Evolutionary conservation across 1,284 basidiomycete genomes (phyloP), one percentile per base, ranked within the genome.

Genomic region (Meira nashicola): DNA sequence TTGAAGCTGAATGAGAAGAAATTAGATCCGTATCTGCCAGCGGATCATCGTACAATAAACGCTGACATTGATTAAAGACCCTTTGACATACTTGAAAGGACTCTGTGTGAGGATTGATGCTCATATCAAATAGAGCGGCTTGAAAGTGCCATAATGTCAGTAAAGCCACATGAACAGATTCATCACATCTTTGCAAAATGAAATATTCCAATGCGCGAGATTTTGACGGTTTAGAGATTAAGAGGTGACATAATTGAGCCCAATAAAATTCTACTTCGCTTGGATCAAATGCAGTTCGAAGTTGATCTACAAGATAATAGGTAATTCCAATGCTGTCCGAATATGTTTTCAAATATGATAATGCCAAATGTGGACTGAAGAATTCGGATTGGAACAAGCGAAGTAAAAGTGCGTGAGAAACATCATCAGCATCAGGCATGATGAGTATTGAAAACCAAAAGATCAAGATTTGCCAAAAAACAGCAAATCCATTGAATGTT

Each of bases 21-120:
- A 58, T 39, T 1, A 58, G 21, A 14, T 53, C 50, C 37, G 61
- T 54, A 15, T 39, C 58, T 7, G 68, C 54, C 39, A 72, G 65
- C 1, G 73, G 83, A 79, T 97, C 91, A 61, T 89, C 86, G 78
- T 96, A 99, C 73, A 99, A 93, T 77, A 97, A 92, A 81, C 93
- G 89, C 80, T 98, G 94, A 77, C 93, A 95, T 78, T 86, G 85
- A 77, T 92, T 91, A 64, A 96, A 83, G 52, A 93, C 86, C 60
- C 95, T 86, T 79, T 93, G 91, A 80, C 95, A 98, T 65, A 95
- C 88, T 59, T 86, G 82, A 80, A 98, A 97, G 0, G 92, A 89
- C 25, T 83, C 84, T 1, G 92, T 87, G 61, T 86, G 84, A 47
- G 80, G 79, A 9, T 86, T 59, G 15, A 54, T 44, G 2, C 71